Base-by-base conservation (phyloP, 2,329 filamentous ascomycete genomes). In the Metarhizium robertsii region DNA sequence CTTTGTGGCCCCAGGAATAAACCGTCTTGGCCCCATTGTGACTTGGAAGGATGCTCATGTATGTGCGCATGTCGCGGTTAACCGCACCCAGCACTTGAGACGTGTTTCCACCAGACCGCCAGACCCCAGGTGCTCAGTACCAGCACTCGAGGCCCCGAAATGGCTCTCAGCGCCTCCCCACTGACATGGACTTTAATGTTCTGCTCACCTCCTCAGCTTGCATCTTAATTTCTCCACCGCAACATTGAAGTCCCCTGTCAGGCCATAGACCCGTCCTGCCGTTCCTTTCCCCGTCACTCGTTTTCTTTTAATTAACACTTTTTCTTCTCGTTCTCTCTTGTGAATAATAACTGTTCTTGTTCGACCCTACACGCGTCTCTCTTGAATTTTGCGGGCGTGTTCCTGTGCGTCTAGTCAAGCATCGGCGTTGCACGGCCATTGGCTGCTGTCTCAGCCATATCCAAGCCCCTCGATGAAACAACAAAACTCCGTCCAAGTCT, bases 381-480 rank as follows among this genome's bases (percentile, higher is more conserved):
- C 42, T 20, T 45, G 16, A 20, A 45, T 29, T 48, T 11, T 6
- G 5, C 13, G 7, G 45, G 4, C 45, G 10, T 48, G 4, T 29
- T 7, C 32, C 10, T 38, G 11, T 13, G 32, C 7, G 32, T 16
- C 34, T 51, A 38, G 49, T 38, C 30, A 20, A 40, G 16, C 32
- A 20, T 51, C 16, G 7, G n/a, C n/a, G 32, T 43, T 30, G 40
- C 53, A 49, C 30, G 42, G 52, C 52, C 51, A 25, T 52, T 58
- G 59, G 57, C 57, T 59, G 59, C 58, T 40, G 38, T 40, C 58
- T 58, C 57, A 55, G 59, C 56, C 58, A 29, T 52, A 49, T 29
- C 18, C 32, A 50, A 55, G 36, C 59, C 60, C 60, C 59, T 62
- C 61, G 59, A 66, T 66, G 65, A 63, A 63, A 61, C 61, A 56